These are phyloP conservation scores for Coemansia umbellata DNA, from an alignment of 192 early-diverging fungal species.

Conservation along the genomic window DNA sequence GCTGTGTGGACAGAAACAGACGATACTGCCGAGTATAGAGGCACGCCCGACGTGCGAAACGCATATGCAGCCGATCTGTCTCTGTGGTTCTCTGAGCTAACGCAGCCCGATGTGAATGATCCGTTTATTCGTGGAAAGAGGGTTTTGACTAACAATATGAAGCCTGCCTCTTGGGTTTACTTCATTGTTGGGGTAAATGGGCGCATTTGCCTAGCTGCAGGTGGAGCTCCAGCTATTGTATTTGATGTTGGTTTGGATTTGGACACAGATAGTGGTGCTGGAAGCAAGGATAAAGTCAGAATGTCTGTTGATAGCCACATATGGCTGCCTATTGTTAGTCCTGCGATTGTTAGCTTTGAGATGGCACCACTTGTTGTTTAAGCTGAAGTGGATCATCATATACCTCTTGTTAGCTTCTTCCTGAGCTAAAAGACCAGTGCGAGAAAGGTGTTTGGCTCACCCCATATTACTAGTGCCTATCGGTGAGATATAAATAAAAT, in stretches of 20 bases:
- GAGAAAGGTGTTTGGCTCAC: no score
- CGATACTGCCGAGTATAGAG: neutral
- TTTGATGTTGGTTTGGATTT: no score
- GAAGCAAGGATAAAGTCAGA: neutral
- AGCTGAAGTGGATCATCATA: no score
- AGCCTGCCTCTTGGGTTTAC: conserved; percentile 18
- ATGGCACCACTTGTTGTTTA: conserved; percentile 2
- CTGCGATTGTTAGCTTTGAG: conserved; percentile 25
- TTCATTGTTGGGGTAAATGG: conserved; percentile 17
- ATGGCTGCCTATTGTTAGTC: conserved; percentile 33
- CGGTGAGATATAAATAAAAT: no score
- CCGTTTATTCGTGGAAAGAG: neutral
- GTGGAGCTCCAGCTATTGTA: no score
- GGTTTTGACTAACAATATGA: conserved; percentile 10
- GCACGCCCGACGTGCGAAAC: conserved; percentile 2
- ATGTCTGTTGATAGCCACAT: conserved; percentile 2
- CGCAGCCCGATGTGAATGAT: neutral
- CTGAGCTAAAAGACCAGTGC: no score
- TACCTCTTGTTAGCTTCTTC: no score
- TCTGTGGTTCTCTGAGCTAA: conserved; percentile 6
- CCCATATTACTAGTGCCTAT: no score
- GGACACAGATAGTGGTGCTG: conserved; percentile 9
- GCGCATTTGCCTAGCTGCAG: conserved; percentile 14
- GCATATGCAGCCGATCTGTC: conserved; percentile 9
- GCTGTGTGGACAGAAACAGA: conserved; percentile 13